phyloP scores from a whole-genome alignment of 1,284 basidiomycete species.

The Cryptococcus sp. region DNA sequence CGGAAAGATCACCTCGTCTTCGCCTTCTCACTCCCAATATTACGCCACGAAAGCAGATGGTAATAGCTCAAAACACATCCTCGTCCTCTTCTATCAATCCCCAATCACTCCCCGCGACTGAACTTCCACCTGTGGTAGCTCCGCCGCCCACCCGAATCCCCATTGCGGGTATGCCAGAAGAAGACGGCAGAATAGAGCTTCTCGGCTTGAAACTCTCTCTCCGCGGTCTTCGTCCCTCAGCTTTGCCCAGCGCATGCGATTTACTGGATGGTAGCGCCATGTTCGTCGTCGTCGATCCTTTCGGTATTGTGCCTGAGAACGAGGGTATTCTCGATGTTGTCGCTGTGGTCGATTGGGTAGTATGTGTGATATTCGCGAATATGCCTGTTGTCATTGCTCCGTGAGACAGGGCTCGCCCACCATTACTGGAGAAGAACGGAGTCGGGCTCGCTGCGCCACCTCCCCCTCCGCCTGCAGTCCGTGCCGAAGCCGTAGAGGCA shows the following conservation, averaged over 20 bases:
- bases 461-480: background rate
- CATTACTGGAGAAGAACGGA: background rate
- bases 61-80: conserved; percentile 18
- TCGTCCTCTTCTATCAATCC: conserved; percentile 22
- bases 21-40: no score
- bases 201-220: conserved; percentile 62
- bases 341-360: no score
- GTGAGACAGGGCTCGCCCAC: background rate
- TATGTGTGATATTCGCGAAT: background rate
- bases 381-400: background rate
- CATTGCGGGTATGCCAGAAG: conserved; percentile 1
- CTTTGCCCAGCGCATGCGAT: conserved; percentile 55
- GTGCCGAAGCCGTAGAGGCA: background rate
- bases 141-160: conserved; percentile 11
- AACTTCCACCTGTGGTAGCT: background rate
- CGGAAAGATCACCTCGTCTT: no score
- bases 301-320: background rate
- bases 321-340: background rate
- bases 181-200: conserved; percentile 12
- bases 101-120: background rate
- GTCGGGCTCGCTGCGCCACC: background rate
- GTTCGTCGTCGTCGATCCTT: conserved; percentile 5
- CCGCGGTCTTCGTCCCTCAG: conserved; percentile 62
- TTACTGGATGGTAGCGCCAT: conserved; percentile 25
- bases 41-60: no score